Evolutionary conservation across 169 alveolate species (phyloP).

Genomic region (Cryptosporidium parvum): DNA sequence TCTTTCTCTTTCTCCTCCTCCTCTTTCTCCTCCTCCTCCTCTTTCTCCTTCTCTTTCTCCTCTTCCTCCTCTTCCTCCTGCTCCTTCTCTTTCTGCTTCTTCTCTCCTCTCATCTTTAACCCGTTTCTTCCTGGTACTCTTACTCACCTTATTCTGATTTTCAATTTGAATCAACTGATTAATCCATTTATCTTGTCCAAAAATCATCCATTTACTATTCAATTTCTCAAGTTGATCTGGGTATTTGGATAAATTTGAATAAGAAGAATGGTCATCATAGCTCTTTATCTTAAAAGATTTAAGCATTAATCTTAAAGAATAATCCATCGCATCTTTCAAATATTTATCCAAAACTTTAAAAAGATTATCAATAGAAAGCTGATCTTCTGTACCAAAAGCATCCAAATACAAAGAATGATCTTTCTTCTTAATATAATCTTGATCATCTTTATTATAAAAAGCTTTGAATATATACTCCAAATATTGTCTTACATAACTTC

Average conservation of each 20-base stretch:
- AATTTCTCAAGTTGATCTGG: not conserved
- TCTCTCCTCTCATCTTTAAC: not conserved
- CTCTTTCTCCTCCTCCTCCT: not conserved
- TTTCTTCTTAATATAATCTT: conserved; percentile 30
- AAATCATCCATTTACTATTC: conserved; percentile 26
- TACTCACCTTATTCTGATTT: not conserved
- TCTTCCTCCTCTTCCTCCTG: no score
- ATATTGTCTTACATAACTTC: conserved; percentile 46
- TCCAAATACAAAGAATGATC: conserved; percentile 24
- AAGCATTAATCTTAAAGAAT: conserved; percentile 5
- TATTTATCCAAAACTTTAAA: conserved; percentile 13
- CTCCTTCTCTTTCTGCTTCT: no score
- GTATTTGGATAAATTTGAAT: conserved; percentile 18
- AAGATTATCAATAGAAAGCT: conserved; percentile 13
- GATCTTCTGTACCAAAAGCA: not conserved
- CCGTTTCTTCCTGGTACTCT: not conserved
- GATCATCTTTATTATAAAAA: conserved; percentile 22
- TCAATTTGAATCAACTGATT: not conserved
- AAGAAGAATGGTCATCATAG: not conserved
- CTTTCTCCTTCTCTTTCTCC: no score
- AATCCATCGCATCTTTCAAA: conserved; percentile 15
- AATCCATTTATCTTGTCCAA: conserved; percentile 8
- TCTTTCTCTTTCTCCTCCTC: no score
- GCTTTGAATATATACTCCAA: conserved; percentile 15
- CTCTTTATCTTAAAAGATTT: conserved; percentile 11